Evolutionary conservation across 2,329 filamentous ascomycete genomes (phyloP).

Genomic region (Trichoderma sp.): DNA sequence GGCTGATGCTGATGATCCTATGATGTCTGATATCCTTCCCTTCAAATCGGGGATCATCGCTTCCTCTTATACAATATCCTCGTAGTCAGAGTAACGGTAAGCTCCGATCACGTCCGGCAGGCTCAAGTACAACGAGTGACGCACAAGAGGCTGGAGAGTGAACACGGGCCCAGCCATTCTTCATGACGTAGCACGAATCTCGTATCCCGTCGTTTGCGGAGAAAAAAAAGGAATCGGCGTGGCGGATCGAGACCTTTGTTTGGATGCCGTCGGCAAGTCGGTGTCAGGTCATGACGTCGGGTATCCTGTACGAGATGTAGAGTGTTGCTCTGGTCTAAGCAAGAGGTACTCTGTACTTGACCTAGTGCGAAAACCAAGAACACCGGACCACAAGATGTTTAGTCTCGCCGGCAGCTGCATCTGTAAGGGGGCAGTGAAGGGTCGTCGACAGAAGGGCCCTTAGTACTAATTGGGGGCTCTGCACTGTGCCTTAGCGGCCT

Average conservation of each 20-base stretch:
- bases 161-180: slow-evolving; percentile 3
- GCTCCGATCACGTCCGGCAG: not conserved
- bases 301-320: not conserved
- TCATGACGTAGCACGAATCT: slow-evolving; percentile 29
- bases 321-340: accelerated
- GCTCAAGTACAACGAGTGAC: not conserved
- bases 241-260: not conserved
- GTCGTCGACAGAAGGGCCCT: not conserved
- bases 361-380: not conserved
- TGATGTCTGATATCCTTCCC: not conserved
- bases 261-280: not conserved
- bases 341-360: not conserved
- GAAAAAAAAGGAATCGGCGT: not conserved
- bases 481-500: not conserved
- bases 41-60: not conserved
- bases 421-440: slow-evolving; percentile 6
- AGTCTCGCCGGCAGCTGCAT: slow-evolving; percentile 1
- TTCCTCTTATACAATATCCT: slow-evolving; percentile 1
- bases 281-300: not conserved
- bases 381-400: not conserved
- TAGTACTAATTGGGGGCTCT: not conserved
- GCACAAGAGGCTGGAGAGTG: slow-evolving; percentile 13
- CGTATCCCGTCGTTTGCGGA: slow-evolving; percentile 24
- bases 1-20: not conserved
- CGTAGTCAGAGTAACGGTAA: not conserved